Evolutionary conservation across 2,329 filamentous ascomycete genomes (phyloP), one percentile per base, ranked within the genome.

Genomic region (Leptographium galeiforme): DNA sequence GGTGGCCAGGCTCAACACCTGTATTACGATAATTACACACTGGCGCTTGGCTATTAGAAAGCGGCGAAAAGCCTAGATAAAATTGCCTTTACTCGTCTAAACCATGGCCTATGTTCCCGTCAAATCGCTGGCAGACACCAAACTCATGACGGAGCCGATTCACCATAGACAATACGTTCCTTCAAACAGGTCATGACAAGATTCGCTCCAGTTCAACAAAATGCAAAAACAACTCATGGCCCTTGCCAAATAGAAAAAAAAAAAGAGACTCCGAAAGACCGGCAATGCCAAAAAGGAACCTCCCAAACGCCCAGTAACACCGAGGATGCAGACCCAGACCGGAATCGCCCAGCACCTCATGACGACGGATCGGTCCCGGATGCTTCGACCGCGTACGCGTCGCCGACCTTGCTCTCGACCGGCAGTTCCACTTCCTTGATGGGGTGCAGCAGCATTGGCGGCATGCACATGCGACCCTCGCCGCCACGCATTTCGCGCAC

Each of bases 401-500:
- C 72, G 6, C 69, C 67, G 2, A 75, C 69, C 44, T 75, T 71
- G 32, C 75, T 75, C 65, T 78, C 83, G 2, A 85, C 79, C 8
- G 81, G 77, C 50, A 84, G 61, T 54, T 84, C 79, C 6, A 90
- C 77, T 52, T 80, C 77, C 72, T 95, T 96, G 52, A 95, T 78
- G 0, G 90, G 90, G 74, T 96, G 90, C 58, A 96, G 69, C 57
- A 95, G 69, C 84, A 95, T 91, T 0, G 86, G 87, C 8, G 89
- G 89, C 43, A 95, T 70, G 69, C 90, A 96, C 89, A 95, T 94
- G 56, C 89, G 78, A 12, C 88, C 88, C 67, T 90, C 86, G 16
- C 84, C 82, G 48, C 82, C 78, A 50, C 73, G 75, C 77, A 81
- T 84, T 58, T 69, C 65, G 44, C 68, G 66, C 8, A 79, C 72